These are phyloP conservation scores for Paraconiothyrium brasiliense DNA, from an alignment of 2,329 filamentous ascomycete genomes.

Conservation along the genomic window DNA sequence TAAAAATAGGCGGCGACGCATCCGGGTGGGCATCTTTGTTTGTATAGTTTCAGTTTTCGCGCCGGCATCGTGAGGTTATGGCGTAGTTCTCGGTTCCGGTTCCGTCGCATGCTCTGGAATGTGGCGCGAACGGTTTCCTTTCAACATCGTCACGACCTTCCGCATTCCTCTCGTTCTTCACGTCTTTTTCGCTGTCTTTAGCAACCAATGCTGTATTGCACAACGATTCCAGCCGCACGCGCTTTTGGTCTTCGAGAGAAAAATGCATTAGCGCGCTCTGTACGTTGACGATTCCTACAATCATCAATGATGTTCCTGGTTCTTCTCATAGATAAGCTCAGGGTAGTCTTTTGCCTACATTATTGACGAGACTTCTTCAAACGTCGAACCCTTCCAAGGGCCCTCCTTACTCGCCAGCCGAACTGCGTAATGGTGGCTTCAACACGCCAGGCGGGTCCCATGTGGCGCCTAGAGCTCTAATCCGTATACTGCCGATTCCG, in stretches of 20 bases:
- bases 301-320: conserved; percentile 24
- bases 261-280: neutral
- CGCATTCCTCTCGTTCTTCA: neutral
- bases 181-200: neutral
- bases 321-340: conserved; percentile 33
- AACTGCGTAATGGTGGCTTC: conserved; percentile 33
- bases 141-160: conserved; percentile 1
- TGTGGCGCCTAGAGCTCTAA: neutral
- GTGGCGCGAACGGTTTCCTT: conserved; percentile 20
- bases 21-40: conserved; percentile 33
- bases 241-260: neutral
- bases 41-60: conserved; percentile 16
- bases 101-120: conserved; percentile 34
- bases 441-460: conserved; percentile 13
- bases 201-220: neutral
- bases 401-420: conserved; percentile 35
- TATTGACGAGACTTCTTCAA: conserved; percentile 31
- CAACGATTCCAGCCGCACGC: neutral
- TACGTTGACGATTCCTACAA: conserved; percentile 27
- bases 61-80: conserved; percentile 12
- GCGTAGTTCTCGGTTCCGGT: conserved; percentile 24
- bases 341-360: conserved; percentile 35
- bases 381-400: conserved; percentile 24
- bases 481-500: conserved; percentile 33
- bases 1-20: conserved; percentile 29